Conservation (phyloP, 768 basidiomycete species). For the Auricularia heimuer region DNA sequence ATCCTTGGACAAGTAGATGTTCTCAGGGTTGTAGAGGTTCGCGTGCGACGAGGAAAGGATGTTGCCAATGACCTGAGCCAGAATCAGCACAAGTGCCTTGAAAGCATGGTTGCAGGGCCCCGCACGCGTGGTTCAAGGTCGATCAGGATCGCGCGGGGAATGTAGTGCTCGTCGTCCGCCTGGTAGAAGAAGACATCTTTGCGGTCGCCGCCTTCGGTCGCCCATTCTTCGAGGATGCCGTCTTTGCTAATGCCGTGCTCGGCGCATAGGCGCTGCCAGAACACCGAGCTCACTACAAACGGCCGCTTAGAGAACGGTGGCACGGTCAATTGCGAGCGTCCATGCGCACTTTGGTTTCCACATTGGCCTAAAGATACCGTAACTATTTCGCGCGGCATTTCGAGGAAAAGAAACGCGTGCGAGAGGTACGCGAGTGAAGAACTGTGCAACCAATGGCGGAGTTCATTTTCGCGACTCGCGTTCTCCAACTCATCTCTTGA, state of each 20-base stretch:
- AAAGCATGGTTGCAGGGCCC: constrained; percentile 2
- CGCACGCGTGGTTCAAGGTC: constrained; percentile 92
- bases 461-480: neutral
- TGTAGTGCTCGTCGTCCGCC: constrained; percentile 99
- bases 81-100: neutral
- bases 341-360: constrained; percentile 69
- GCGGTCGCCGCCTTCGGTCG: constrained; percentile 87
- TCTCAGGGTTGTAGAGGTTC: constrained; percentile 91
- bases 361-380: constrained; percentile 85
- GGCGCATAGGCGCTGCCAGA: constrained; percentile 96
- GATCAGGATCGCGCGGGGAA: constrained; percentile 90
- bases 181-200: constrained; percentile 99
- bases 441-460: neutral
- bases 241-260: constrained; percentile 97
- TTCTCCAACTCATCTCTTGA: too few relatives aligned
- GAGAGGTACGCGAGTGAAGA: too few relatives aligned
- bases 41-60: constrained; percentile 84
- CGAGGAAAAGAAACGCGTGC: neutral
- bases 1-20: constrained; percentile 91
- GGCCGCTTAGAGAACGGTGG: constrained; percentile 6
- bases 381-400: constrained; percentile 77
- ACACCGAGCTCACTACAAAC: constrained; percentile 82
- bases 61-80: constrained; percentile 81
- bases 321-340: constrained; percentile 9
- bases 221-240: constrained; percentile 95